Base-by-base conservation (phyloP, 768 basidiomycete species). In the Galerina marginata region DNA sequence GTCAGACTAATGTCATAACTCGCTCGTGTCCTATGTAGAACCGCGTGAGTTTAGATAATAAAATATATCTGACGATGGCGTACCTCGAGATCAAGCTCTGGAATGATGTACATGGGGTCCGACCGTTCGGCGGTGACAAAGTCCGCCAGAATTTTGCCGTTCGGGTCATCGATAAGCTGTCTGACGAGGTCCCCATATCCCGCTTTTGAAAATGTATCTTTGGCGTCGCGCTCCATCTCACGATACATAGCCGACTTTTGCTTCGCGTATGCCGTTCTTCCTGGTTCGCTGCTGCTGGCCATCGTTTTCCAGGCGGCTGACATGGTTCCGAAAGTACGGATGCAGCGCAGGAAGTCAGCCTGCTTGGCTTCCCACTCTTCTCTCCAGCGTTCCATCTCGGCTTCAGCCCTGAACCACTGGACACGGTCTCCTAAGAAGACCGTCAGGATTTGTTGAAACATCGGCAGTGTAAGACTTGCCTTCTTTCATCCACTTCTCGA, bases 331-430 rank as follows among this genome's bases (percentile, higher is more conserved):
- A 67, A 71, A 39, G 42, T 40, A 9, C 56, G 56, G 26, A 65
- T 65, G 36, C 61, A 67, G 11, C 64, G 65, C 20, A 67, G 48
- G 43, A 67, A 68, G 1, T 72, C 69, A 6, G 63, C 65, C 7
- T 68, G 65, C 37, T 67, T 65, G 5, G 58, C 49, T 43, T 71
- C 68, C 56, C 62, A 62, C 40, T 73, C 65, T 33, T 73, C 72
- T 46, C 63, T 67, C 69, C 68, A 72, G 3, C 71, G 60, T 7
- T 65, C 50, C 69, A 71, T 70, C 37, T 73, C 71, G 0, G 72
- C 71, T 42, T 69, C 67, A 4, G 69, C 71, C 5, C 69, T 61
- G 54, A 72, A 73, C 68, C 68, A 73, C 40, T 71, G 69, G 2
- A 73, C 72, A 10, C 67, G 59, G 48, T 72, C 66, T 2, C 67